These are phyloP conservation scores for Naganishia onofrii DNA, from an alignment of 768 basidiomycete genomes.

Conservation along the genomic window DNA sequence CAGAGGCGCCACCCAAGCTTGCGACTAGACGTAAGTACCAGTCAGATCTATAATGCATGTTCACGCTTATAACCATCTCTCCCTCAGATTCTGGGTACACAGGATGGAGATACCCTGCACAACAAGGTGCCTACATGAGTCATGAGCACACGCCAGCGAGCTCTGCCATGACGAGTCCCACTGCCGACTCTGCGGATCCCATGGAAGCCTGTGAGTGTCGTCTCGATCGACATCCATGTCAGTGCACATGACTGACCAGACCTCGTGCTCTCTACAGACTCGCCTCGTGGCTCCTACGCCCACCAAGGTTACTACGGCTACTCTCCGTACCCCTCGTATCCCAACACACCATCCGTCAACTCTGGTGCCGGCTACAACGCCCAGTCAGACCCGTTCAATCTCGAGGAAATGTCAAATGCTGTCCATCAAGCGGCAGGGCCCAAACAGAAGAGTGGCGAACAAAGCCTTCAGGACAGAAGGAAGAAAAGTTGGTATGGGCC, in stretches of 20 bases:
- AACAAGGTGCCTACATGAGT: slow-evolving; percentile 1
- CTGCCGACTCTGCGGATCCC: slow-evolving; percentile 1
- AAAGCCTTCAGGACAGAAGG: not conserved
- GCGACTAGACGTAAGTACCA: slow-evolving; percentile 6
- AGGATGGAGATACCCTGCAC: slow-evolving; percentile 8
- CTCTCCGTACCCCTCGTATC: slow-evolving; percentile 14
- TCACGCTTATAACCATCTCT: not conserved
- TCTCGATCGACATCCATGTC: not conserved
- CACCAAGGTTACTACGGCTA: slow-evolving; percentile 14
- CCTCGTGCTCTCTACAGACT: not conserved
- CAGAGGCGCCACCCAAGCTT: slow-evolving; percentile 4
- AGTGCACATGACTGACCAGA: not conserved
- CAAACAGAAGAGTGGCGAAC: not conserved
- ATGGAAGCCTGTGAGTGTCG: slow-evolving; percentile 5
- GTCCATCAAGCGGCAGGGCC: not conserved
- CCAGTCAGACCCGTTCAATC: slow-evolving; percentile 14
- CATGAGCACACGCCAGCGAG: slow-evolving; percentile 7
- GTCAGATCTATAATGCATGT: not conserved
- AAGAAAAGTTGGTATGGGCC: slow-evolving; percentile 28
- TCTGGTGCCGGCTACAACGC: slow-evolving; percentile 23
- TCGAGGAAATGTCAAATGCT: slow-evolving; percentile 16
- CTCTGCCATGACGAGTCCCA: slow-evolving; percentile 9
- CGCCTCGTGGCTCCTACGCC: not conserved
- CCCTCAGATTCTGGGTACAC: not conserved
- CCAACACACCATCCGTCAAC: slow-evolving; percentile 14